Evolutionary conservation across 202 grass and related monocot genomes (phyloP), one percentile per base, ranked within the genome.

Genomic region (Bolboschoenoplectus hybrid): DNA sequence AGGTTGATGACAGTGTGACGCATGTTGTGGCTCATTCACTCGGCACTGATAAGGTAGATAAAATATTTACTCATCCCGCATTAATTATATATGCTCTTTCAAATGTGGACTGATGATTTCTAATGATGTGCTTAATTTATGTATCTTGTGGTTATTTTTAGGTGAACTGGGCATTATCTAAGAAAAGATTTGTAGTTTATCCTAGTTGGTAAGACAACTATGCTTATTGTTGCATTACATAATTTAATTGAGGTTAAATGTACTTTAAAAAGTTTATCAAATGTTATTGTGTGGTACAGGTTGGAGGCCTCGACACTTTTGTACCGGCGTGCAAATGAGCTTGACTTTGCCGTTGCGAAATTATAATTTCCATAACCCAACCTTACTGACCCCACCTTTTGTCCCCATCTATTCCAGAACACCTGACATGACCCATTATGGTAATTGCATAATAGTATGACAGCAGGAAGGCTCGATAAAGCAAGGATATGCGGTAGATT

Each of bases 11-110:
- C 64, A 87, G 84, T 71, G 97, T 94, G 32, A 98, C 97, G 74
- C 97, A 98, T 91, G 90, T 98, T n/a, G 93, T 98, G 2, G 97
- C 97, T 76, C 92, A 98, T 85, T 96, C 97, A 53, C 91, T 89
- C 2, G 97, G 97, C 45, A 98, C 97, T 10, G 97, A 96, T 87
- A 98, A 98, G 93, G 89, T 90, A 85, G 56, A 9, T 20, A 56
- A 58, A 19, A 68, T 17, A 35, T 63, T 35, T 36, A 43, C 19
- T 3, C 35, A 36, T 39, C 38, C 35, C 9, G 6, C 6, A 39
- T 39, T 67, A 36, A 58, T 38, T 57, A 47, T 17, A n/a, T 63
- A n/a, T 19, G 43, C 36, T 16, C 47, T 63, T 53, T 40, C 9
- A n/a, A 75, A 74, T 62, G 10, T 4, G 65, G 6, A 57, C 10